A percentile compares a stretch with the other conserved stretches of the same genome.
Evolutionary conservation across 495 filamentous ascomycete species (phyloP).

Genomic region (Hypoxylon fragiforme): DNA sequence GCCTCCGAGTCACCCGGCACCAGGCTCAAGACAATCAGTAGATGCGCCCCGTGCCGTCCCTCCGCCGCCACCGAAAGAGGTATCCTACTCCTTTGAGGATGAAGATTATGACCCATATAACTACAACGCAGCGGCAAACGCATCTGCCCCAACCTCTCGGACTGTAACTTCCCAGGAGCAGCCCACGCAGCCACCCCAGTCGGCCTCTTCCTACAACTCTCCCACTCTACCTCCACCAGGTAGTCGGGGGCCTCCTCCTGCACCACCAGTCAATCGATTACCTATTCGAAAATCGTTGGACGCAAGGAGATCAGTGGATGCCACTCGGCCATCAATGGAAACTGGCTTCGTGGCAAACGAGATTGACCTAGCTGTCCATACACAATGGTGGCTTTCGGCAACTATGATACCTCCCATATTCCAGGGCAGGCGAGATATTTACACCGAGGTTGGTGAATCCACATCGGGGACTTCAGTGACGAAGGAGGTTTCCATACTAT

Average conservation of each 20-base stretch:
- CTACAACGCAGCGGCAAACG: conserved; percentile 51
- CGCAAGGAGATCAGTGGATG: conserved; percentile 75
- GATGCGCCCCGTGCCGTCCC: conserved; percentile 73
- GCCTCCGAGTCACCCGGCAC: conserved; percentile 60
- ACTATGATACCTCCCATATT: conserved; percentile 76
- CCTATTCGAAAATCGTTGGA: conserved; percentile 71
- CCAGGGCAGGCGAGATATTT: conserved; percentile 79
- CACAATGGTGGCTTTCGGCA: conserved; percentile 82
- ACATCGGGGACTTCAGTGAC: conserved; percentile 64
- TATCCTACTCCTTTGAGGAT: conserved; percentile 55
- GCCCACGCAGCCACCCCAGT: conserved; percentile 31
- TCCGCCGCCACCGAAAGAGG: conserved; percentile 64
- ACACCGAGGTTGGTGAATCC: conserved; percentile 81
- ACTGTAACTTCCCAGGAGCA: conserved; percentile 14
- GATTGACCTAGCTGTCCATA: conserved; percentile 71
- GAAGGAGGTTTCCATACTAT: conserved; percentile 83
- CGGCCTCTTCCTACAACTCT: conserved; percentile 57
- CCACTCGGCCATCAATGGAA: conserved; percentile 62
- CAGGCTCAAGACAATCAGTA: conserved; percentile 54
- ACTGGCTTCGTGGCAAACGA: conserved; percentile 83
- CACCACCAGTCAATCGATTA: conserved; percentile 50
- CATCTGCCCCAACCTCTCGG: conserved; percentile 30
- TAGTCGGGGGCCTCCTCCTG: conserved; percentile 49
- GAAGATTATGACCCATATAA: conserved; percentile 78
- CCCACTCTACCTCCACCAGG: conserved; percentile 53